phyloP scores from a whole-genome alignment of 768 basidiomycete genomes.

The Phlegmacium glaucopus region DNA sequence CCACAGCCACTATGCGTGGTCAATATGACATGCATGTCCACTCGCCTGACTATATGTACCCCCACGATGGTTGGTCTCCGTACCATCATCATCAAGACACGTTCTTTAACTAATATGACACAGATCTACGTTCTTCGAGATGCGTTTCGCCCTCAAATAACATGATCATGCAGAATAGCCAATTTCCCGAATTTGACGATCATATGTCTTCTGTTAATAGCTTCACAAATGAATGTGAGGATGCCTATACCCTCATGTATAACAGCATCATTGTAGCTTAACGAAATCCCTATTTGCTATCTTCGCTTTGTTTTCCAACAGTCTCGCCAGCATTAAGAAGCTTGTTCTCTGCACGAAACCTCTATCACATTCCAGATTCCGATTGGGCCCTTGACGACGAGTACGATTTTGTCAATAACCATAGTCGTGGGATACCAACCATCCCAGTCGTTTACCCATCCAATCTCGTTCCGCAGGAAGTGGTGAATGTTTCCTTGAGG shows the following conservation, averaged over 20 bases:
- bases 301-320: constrained; percentile 11
- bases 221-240: constrained; percentile 13
- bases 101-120: background rate
- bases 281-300: no score
- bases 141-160: constrained; percentile 6
- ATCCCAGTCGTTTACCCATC: constrained; percentile 12
- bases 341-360: constrained; percentile 20
- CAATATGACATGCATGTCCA: background rate
- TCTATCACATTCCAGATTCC: constrained; percentile 17
- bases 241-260: background rate
- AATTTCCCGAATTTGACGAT: background rate
- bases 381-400: background rate
- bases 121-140: constrained; percentile 3
- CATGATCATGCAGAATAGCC: background rate
- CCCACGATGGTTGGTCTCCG: background rate
- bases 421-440: constrained; percentile 1
- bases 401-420: constrained; percentile 8
- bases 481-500: constrained; percentile 27
- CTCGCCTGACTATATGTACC: background rate
- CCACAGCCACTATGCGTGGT: constrained; percentile 12
- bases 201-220: background rate
- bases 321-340: constrained; percentile 23
- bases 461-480: constrained; percentile 11
- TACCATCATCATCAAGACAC: background rate
- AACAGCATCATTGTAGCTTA: no score